phyloP scores from a whole-genome alignment of 148 eudicot species.

The Simmondsia chinensis region DNA sequence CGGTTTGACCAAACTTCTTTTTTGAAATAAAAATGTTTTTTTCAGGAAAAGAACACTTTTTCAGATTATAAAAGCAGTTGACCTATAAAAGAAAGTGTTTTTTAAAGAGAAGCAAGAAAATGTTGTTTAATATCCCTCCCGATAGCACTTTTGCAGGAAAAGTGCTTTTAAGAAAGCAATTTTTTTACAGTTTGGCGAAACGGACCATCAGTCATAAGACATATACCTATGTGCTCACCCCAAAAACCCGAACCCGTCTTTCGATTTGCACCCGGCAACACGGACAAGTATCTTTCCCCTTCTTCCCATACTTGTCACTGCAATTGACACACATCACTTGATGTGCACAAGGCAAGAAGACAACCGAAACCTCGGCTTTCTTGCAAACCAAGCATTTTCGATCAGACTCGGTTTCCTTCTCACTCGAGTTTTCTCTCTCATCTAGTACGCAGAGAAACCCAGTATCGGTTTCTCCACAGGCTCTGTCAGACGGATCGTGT shows the following conservation, averaged over 20 bases:
- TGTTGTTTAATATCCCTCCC: no score
- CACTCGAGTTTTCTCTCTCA: slow-evolving; percentile 39
- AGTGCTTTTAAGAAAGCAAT: no score
- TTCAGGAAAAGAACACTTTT: no score
- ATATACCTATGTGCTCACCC: slow-evolving; percentile 79
- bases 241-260: slow-evolving; percentile 77
- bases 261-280: slow-evolving; percentile 75
- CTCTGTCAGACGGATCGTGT: slow-evolving; percentile 24
- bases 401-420: slow-evolving; percentile 30
- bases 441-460: slow-evolving; percentile 52
- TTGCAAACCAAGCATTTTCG: slow-evolving; percentile 72
- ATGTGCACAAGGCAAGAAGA: slow-evolving; percentile 94
- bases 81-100: no score
- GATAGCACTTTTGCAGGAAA: no score
- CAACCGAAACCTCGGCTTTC: slow-evolving; percentile 93
- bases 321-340: slow-evolving; percentile 81
- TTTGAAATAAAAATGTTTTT: no score
- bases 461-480: slow-evolving; percentile 50
- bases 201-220: no score
- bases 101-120: no score
- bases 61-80: no score
- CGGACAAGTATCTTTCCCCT: slow-evolving; percentile 74
- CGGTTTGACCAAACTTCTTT: no score
- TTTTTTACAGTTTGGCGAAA: no score
- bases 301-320: slow-evolving; percentile 71